Evolutionary conservation across 257 asterid species (phyloP).

Genomic region (Leonotis leonurus): DNA sequence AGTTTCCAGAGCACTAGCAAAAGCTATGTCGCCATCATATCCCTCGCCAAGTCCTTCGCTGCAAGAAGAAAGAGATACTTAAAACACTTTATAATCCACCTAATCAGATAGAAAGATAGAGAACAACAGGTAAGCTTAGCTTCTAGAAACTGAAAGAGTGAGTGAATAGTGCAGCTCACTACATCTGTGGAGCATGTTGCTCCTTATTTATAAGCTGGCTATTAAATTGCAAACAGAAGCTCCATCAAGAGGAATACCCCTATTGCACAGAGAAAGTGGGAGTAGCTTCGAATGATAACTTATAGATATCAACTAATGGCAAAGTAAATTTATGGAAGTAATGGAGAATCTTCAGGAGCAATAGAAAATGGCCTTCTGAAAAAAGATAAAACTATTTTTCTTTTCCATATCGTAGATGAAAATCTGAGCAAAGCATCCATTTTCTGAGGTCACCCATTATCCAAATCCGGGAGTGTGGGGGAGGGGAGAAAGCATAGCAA

Average conservation of each 20-base stretch:
- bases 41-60: slow-evolving; percentile 99
- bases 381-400: too few relatives aligned
- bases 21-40: slow-evolving; percentile 97
- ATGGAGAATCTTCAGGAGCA: not conserved
- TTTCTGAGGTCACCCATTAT: not conserved
- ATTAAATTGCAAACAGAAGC: not conserved
- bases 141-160: slow-evolving; percentile 2
- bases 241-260: too few relatives aligned
- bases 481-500: slow-evolving; percentile 11
- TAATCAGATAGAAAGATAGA: too few relatives aligned
- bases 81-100: slow-evolving; percentile 11
- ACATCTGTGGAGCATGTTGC: not conserved
- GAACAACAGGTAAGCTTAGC: not conserved
- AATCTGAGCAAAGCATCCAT: not conserved
- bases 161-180: slow-evolving; percentile 3
- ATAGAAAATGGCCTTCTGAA: not conserved
- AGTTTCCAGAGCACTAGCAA: slow-evolving; percentile 87
- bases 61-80: slow-evolving; percentile 31
- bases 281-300: not conserved
- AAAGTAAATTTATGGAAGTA: not conserved
- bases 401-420: not conserved
- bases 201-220: not conserved
- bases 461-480: too few relatives aligned
- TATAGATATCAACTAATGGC: not conserved
- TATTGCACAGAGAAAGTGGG: not conserved